Percentiles rank a stretch among this genome's conserved stretches.
phyloP scores from a whole-genome alignment of 176 grass and related monocot genomes.

The Raddia distichophylla region DNA sequence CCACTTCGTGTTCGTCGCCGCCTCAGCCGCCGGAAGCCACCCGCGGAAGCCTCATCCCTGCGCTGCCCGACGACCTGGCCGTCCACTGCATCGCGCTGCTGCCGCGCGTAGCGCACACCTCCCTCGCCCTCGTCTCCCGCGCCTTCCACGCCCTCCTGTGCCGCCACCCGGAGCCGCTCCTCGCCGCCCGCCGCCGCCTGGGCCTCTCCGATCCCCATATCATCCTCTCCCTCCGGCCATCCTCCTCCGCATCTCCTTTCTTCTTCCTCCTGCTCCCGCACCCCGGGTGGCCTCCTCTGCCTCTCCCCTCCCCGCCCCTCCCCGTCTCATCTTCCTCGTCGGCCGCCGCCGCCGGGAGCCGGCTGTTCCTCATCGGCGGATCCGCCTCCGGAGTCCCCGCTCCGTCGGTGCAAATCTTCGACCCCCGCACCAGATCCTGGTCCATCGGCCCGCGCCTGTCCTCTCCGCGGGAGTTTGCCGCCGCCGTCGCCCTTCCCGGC shows the following conservation, averaged over 20 bases:
- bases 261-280: conserved; percentile 66
- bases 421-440: conserved; percentile 61
- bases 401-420: conserved; percentile 61
- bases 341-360: conserved; percentile 30
- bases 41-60: conserved; percentile 63
- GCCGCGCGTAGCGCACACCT: conserved; percentile 47
- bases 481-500: conserved; percentile 42
- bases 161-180: conserved; percentile 48
- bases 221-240: conserved; percentile 60
- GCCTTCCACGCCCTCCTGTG: conserved; percentile 69
- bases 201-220: conserved; percentile 51
- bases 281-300: conserved; percentile 42
- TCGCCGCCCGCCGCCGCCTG: conserved; percentile 52
- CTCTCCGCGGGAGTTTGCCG: conserved; percentile 68
- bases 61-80: conserved; percentile 71
- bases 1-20: background rate
- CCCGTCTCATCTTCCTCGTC: conserved; percentile 53
- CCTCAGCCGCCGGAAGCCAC: background rate
- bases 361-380: conserved; percentile 76
- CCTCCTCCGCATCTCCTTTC: conserved; percentile 54
- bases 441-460: conserved; percentile 82
- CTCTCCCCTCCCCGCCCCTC: conserved; percentile 49
- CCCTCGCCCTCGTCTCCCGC: conserved; percentile 64
- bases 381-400: conserved; percentile 53
- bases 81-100: conserved; percentile 73